Conservation (phyloP, 306 rosid genomes). For the Glycine soja region DNA sequence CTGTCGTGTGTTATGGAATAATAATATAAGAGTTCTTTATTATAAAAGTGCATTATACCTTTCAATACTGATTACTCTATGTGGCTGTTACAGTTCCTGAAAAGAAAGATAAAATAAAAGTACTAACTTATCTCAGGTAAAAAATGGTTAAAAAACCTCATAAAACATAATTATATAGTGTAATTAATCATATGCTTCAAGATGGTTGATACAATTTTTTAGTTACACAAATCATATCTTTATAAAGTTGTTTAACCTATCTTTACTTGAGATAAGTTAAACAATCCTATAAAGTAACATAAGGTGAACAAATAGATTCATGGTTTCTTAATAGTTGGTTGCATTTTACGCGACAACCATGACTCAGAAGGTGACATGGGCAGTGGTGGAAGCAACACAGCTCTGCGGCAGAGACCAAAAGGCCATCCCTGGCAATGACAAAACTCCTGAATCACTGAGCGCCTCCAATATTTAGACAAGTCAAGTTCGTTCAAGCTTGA, state of each 20-base stretch:
- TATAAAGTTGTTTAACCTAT: too few species aligned
- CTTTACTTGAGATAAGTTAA: too few species aligned
- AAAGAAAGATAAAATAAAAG: background rate
- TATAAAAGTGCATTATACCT: background rate
- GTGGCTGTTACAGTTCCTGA: background rate
- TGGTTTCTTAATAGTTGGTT: constrained; percentile 26
- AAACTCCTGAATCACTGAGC: constrained; percentile 63
- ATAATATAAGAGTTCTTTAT: constrained; percentile 18
- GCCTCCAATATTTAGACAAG: constrained; percentile 50
- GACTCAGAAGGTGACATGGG: constrained; percentile 74
- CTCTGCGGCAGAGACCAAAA: constrained; percentile 74
- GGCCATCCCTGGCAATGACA: constrained; percentile 88
- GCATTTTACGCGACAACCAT: constrained; percentile 72
- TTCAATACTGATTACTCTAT: background rate
- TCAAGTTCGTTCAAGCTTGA: constrained; percentile 60
- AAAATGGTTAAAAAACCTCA: too few species aligned
- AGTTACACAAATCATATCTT: too few species aligned
- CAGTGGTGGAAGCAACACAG: constrained; percentile 71
- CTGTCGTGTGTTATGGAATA: background rate
- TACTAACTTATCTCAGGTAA: too few species aligned
- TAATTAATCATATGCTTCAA: too few species aligned
- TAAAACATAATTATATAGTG: too few species aligned
- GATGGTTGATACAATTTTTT: too few species aligned
- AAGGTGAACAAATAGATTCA: background rate
- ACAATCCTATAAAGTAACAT: background rate